These are phyloP conservation scores for Botryotinia convoluta DNA, from an alignment of 2,329 filamentous ascomycete genomes.

Conservation along the genomic window DNA sequence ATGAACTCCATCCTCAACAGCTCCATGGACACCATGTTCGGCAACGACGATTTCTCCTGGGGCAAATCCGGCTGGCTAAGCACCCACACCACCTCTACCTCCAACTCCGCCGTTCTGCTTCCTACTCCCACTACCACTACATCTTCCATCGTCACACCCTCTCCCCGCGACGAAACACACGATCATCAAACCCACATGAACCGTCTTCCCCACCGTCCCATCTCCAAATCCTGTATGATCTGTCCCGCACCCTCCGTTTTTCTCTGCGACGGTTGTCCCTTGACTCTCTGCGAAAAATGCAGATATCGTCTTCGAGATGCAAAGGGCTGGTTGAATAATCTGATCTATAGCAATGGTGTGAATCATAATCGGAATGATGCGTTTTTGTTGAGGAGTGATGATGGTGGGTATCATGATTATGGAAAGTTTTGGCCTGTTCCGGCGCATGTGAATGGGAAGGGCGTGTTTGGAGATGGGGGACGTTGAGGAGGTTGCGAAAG, in stretches of 20 bases:
- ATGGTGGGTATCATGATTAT: conserved; percentile 10
- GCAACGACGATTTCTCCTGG: neutral
- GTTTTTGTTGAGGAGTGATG: neutral
- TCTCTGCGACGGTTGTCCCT: conserved; percentile 10
- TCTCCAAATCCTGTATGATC: conserved; percentile 9
- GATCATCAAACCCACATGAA: conserved; percentile 1
- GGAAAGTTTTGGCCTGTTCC: neutral
- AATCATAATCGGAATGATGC: conserved; percentile 12
- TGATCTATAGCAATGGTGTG: neutral
- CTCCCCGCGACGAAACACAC: neutral
- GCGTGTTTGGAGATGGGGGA: neutral
- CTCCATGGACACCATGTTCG: neutral
- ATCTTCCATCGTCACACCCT: neutral
- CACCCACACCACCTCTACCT: neutral
- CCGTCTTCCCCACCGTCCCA: neutral
- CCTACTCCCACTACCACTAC: neutral
- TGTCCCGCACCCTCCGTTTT: neutral
- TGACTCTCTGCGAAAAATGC: conserved; percentile 4
- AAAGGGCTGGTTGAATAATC: neutral
- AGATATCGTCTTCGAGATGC: neutral
- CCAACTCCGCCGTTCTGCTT: neutral
- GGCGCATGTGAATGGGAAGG: neutral
- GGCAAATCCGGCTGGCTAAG: neutral
- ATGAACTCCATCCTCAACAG: neutral
- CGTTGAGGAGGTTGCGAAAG: neutral